phyloP scores from a whole-genome alignment of 306 rosid genomes.

The Comarum palustre region DNA sequence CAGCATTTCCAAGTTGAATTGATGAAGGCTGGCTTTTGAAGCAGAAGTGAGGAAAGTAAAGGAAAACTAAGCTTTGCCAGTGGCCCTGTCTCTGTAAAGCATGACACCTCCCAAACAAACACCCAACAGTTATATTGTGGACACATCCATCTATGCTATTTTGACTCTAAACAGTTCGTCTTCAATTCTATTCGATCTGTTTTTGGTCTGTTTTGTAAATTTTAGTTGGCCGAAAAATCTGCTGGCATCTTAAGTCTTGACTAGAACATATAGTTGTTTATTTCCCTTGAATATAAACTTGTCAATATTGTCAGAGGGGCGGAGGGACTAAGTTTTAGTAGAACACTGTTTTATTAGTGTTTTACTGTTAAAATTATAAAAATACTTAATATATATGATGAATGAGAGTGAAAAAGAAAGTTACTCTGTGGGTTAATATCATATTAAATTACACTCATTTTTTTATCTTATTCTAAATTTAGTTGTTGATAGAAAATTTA shows the following conservation, averaged over 20 bases:
- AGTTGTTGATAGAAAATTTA: no score
- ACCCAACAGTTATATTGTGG: constrained; percentile 1
- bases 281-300: background rate
- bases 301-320: constrained; percentile 14
- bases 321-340: no score
- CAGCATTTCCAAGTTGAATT: background rate
- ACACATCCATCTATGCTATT: background rate
- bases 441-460: no score
- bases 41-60: background rate
- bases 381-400: no score
- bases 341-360: no score
- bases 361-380: no score
- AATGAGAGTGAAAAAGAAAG: no score
- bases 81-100: constrained; percentile 2
- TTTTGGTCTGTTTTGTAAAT: background rate
- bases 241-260: background rate
- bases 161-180: background rate
- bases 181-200: background rate
- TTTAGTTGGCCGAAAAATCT: background rate
- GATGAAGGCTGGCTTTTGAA: background rate
- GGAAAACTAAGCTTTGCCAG: constrained; percentile 8
- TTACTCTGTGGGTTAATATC: no score
- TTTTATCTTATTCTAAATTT: no score
- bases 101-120: constrained; percentile 8
- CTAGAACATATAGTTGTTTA: background rate